Evolutionary conservation across 768 basidiomycete species (phyloP), one percentile per base, ranked within the genome.

Genomic region (Boletus sensibilis): DNA sequence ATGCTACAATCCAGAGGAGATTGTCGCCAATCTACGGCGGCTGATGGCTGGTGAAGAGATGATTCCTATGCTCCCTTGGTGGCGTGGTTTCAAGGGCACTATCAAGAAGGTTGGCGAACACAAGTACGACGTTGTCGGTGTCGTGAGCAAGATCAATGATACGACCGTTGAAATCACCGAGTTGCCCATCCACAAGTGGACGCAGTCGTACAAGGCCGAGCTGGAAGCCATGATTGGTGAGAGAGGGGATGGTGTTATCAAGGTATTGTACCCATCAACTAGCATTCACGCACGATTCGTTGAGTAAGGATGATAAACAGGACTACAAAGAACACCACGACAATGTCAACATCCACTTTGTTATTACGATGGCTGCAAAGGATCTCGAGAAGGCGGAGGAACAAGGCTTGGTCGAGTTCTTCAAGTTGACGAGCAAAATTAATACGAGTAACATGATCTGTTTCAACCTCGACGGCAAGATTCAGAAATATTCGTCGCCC

Each of bases 301-400:
- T 56, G 37, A 68, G 6, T 11, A 5, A 35, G 10, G 25, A 38
- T 12, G 48, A 27, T 47, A 31, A 41, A 40, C 64, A 98, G 96
- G 95, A 98, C 69, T 99, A 94, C 76, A 93, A 92, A 74, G 97
- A 98, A 68, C 88, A 98, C 67, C 94, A 97, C 65, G 94, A 94
- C 66, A 96, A 94, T 57, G 79, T 86, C 61, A 89, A 93, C 52
- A 86, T 99, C 13, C 92, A 95, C 71, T 98, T 98, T 66, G 76
- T 90, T 31, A 70, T 99, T 29, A 85, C 81, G 25, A 89, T 98
- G 87, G 75, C 76, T 3, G 83, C 87, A 44, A 88, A 88, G 60
- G 87, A 88, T 57, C 81, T 97, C 60, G 82, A 90, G 62, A 90
- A 90, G 71, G 94, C 94, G 3, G 93, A 96, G 68, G 81, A 83